Evolutionary conservation across 2,329 filamentous ascomycete genomes (phyloP), one percentile per base, ranked within the genome.

Genomic region (Orbilia ellipsospora): DNA sequence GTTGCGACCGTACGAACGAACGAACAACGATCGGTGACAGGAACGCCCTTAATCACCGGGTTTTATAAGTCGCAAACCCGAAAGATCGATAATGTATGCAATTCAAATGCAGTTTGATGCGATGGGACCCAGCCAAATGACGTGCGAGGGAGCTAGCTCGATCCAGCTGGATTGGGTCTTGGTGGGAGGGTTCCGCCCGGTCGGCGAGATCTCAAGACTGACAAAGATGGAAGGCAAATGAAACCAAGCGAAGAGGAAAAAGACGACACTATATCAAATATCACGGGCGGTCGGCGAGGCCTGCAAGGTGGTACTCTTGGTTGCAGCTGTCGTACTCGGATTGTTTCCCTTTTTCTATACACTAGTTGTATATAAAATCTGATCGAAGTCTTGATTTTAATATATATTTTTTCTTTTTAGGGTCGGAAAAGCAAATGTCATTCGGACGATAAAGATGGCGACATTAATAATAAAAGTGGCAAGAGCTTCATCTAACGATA

Each of bases 81-180:
- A 36, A 10, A 36, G 31, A 36, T 36, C 31, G 31, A 36, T 7
- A 36, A 36, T 23, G 1, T 10, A 36, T 36, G 31, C 31, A 50
- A 13, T 16, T 23, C 31, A 16, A 45, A 36, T 48, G 42, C 42
- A 54, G 42, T 28, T 42, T 31, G 48, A 13, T 20, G 20, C 31
- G 10, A 40, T 3, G 12, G 50, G 44, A 28, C 40, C 44, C 50
- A 61, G 52, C 52, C n/a, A 28, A 18, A 69, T 69, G 55, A 50
- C 55, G 65, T 69, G 65, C 65, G 48, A 52, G 48, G 44, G 54
- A 36, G 59, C 59, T 50, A 45, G 40, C 15, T 7, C 28, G 28
- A 31, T 31, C 7, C 7, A 31, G 28, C 7, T 31, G 28, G 31
- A 36, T 36, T 36, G 31, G 31, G 5, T 1, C 31, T 15, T 12